Evolutionary conservation across 352 stramenopile species (phyloP).

Genomic region (Phytophthora foliorum): DNA sequence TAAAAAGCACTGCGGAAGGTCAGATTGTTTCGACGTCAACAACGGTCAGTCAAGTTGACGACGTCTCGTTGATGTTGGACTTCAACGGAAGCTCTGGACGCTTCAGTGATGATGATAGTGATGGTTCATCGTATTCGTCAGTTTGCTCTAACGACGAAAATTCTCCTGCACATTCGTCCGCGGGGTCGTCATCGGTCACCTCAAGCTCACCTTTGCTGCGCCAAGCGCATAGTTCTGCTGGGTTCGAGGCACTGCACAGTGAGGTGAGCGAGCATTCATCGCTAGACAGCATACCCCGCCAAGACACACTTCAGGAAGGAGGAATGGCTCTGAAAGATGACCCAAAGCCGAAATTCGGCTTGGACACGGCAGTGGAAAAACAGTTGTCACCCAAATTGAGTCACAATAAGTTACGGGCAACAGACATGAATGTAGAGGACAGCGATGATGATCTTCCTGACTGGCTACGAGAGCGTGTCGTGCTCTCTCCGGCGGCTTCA

Average conservation of each 20-base stretch:
- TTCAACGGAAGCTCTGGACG: constrained; percentile 13
- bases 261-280: constrained; percentile 18
- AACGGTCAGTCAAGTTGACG: constrained; percentile 7
- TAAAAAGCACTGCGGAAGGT: neutral
- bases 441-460: constrained; percentile 40
- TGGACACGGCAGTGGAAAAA: constrained; percentile 1
- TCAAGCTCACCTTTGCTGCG: constrained; percentile 36
- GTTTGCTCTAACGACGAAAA: constrained; percentile 28
- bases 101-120: constrained; percentile 42
- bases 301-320: constrained; percentile 12
- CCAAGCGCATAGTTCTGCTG: constrained; percentile 7
- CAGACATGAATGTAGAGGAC: constrained; percentile 4
- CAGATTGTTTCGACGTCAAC: neutral
- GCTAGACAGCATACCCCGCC: constrained; percentile 19
- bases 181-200: constrained; percentile 23
- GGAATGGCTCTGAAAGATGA: neutral
- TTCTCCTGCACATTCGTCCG: constrained; percentile 30
- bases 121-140: constrained; percentile 32
- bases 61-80: constrained; percentile 28
- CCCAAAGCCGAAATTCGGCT: constrained; percentile 3
- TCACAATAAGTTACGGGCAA: constrained; percentile 1
- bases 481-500: constrained; percentile 26
- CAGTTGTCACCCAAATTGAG: constrained; percentile 2
- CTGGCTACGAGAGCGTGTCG: constrained; percentile 24
- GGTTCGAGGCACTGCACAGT: constrained; percentile 25